Conservation (phyloP, 2,329 filamentous ascomycete species). For the Incumbomyces delicatus region DNA sequence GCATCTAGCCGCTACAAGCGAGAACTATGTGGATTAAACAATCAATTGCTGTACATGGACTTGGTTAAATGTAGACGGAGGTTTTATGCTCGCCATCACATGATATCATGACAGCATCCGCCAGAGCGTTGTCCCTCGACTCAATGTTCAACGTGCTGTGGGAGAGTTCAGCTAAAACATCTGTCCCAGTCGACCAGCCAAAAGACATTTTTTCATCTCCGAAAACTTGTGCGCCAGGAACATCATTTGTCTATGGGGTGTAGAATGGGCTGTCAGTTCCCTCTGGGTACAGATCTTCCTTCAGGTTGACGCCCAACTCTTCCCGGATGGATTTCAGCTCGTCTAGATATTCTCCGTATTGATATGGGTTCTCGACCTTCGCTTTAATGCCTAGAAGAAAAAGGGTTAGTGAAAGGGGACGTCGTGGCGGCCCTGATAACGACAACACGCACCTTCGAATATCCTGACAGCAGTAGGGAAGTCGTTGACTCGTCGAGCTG, state of each 20-base stretch:
- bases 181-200: background rate
- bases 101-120: no score
- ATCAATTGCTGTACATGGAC: constrained; percentile 4
- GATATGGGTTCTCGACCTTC: constrained; percentile 96
- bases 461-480: constrained; percentile 95
- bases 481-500: constrained; percentile 93
- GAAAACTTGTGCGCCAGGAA: background rate
- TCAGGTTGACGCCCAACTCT: constrained; percentile 83
- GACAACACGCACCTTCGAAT: constrained; percentile 68
- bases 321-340: constrained; percentile 87
- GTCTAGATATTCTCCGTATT: constrained; percentile 84
- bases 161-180: background rate
- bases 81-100: background rate
- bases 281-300: constrained; percentile 82
- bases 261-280: constrained; percentile 22
- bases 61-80: background rate
- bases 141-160: no score
- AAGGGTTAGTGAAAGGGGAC: background rate
- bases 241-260: constrained; percentile 15
- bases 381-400: constrained; percentile 74
- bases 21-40: background rate
- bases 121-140: no score
- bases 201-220: background rate
- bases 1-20: no score
- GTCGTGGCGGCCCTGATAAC: no score